Evolutionary conservation across 2,329 filamentous ascomycete genomes (phyloP).

Genomic region (Tolypocladium ovalisporum): DNA sequence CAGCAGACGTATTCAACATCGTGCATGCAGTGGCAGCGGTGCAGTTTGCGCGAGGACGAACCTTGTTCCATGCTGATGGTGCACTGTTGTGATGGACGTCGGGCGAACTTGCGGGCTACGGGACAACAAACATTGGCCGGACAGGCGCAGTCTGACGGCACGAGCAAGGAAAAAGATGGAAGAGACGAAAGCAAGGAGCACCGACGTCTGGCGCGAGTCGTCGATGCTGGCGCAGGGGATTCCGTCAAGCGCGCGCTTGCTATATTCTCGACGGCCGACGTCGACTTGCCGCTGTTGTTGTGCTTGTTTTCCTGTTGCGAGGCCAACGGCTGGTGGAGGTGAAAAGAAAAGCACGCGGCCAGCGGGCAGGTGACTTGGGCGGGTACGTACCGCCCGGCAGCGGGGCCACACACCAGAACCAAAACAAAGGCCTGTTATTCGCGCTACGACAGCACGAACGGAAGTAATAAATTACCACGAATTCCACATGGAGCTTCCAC

Average conservation of each 20-base stretch:
- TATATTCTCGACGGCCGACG: slow-evolving; percentile 11
- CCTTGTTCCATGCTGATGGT: slow-evolving; percentile 24
- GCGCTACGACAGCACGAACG: slow-evolving; percentile 14
- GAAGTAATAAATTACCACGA: slow-evolving; percentile 10
- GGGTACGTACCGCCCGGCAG: slow-evolving; percentile 8
- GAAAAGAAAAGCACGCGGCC: slow-evolving; percentile 15
- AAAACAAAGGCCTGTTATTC: background rate
- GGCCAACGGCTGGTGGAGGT: slow-evolving; percentile 26
- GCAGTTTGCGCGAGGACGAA: slow-evolving; percentile 14
- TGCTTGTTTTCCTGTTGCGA: slow-evolving; percentile 32
- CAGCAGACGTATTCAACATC: background rate
- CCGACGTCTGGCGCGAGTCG: slow-evolving; percentile 3
- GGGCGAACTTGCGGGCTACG: slow-evolving; percentile 17
- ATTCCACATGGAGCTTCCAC: slow-evolving; percentile 8
- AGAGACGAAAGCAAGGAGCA: background rate
- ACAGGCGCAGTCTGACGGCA: slow-evolving; percentile 4
- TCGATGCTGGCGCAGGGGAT: slow-evolving; percentile 2
- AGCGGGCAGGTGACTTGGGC: slow-evolving; percentile 4
- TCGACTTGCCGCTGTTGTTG: slow-evolving; percentile 22
- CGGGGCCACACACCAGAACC: background rate
- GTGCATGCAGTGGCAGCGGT: background rate
- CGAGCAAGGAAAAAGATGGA: slow-evolving; percentile 4
- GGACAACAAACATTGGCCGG: slow-evolving; percentile 29
- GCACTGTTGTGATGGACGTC: slow-evolving; percentile 17
- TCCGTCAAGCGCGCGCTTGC: slow-evolving; percentile 16